Evolutionary conservation across 257 asterid genomes (phyloP).

Genomic region (Solanum neorickii): DNA sequence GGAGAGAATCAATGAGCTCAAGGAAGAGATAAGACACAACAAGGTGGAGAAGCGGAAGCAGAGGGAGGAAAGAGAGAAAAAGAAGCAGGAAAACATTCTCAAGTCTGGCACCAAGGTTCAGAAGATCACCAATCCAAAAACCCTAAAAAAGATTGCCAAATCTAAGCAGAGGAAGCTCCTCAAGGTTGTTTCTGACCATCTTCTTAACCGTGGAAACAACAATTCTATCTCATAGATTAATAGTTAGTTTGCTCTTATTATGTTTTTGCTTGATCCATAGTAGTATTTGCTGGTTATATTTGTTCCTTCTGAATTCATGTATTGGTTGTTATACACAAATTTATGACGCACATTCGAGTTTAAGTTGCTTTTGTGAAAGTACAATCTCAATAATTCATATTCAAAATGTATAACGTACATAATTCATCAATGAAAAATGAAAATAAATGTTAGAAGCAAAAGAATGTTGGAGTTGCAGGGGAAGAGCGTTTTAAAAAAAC

Average conservation of each 20-base stretch:
- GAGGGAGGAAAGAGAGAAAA: conserved; percentile 72
- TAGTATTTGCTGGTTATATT: too few relatives aligned
- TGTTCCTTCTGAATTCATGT: too few relatives aligned
- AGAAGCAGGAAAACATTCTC: conserved; percentile 60
- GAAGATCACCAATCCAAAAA: conserved; percentile 67
- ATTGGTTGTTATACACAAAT: too few relatives aligned
- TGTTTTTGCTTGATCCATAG: neutral
- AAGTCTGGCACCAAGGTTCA: conserved; percentile 67
- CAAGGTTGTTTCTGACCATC: conserved; percentile 50
- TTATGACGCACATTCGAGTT: too few relatives aligned
- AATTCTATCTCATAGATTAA: neutral
- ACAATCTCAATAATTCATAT: too few relatives aligned
- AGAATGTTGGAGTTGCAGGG: too few relatives aligned
- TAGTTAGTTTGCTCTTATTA: neutral
- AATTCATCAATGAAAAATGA: neutral
- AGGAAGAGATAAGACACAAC: conserved; percentile 67
- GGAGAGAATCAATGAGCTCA: conserved; percentile 57
- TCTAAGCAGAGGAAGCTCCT: conserved; percentile 67
- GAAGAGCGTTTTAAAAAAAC: neutral
- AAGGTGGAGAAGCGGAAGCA: conserved; percentile 57
- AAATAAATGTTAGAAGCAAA: too few relatives aligned
- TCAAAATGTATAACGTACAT: too few relatives aligned
- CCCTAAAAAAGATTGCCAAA: conserved; percentile 72
- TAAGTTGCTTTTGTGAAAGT: too few relatives aligned
- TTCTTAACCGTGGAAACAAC: conserved; percentile 8